phyloP scores from a whole-genome alignment of 441 rosid genomes.

The California macrophylla region DNA sequence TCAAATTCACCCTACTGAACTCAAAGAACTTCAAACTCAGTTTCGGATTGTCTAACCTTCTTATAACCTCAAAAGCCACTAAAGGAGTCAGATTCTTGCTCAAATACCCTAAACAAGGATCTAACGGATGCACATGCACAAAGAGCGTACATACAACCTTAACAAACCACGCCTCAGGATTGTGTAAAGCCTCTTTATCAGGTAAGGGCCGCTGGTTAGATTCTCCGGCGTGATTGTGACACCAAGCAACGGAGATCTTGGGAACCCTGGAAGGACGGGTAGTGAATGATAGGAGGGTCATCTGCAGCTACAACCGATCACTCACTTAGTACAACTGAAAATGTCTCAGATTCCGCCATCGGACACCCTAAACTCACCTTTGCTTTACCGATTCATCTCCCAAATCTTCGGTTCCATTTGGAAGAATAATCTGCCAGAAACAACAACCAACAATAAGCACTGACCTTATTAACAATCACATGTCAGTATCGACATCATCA shows the following conservation, averaged over 20 bases:
- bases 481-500: too few species aligned
- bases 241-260: conserved; percentile 28
- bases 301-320: conserved; percentile 14
- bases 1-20: conserved; percentile 45
- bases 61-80: conserved; percentile 51
- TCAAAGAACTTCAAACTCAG: conserved; percentile 57
- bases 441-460: too few species aligned
- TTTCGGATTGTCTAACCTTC: conserved; percentile 39
- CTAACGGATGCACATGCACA: conserved; percentile 28
- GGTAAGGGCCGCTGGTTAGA: conserved; percentile 28
- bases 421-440: too few species aligned
- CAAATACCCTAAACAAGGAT: conserved; percentile 42
- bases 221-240: conserved; percentile 34
- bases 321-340: too few species aligned
- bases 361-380: too few species aligned
- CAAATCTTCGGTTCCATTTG: too few species aligned
- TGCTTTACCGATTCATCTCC: too few species aligned
- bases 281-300: conserved; percentile 32
- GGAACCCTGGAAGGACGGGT: conserved; percentile 41
- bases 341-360: too few species aligned
- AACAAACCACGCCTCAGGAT: conserved; percentile 57
- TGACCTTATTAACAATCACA: too few species aligned
- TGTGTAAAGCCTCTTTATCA: conserved; percentile 28
- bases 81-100: conserved; percentile 44
- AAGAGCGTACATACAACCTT: conserved; percentile 57